phyloP scores from a whole-genome alignment of 2,329 filamentous ascomycete species.

The Paracamarosporium sp. region DNA sequence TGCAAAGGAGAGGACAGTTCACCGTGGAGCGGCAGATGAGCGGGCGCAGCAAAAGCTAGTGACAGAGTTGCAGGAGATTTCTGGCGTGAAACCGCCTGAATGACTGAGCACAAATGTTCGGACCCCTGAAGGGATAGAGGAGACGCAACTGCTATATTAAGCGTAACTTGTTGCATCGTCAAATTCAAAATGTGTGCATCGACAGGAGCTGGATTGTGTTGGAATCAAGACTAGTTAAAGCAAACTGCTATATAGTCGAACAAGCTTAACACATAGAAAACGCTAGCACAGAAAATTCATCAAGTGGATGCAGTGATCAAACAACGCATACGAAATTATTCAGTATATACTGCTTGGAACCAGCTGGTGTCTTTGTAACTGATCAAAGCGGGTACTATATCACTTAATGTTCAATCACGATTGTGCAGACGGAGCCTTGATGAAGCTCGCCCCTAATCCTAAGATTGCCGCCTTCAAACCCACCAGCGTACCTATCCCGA shows the following conservation, averaged over 20 bases:
- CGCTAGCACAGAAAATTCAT: too few relatives aligned
- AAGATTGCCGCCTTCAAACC: slow-evolving; percentile 7
- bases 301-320: background rate
- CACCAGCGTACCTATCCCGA: slow-evolving; percentile 4
- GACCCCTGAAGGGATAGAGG: too few relatives aligned
- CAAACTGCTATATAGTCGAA: too few relatives aligned
- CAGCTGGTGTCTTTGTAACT: background rate
- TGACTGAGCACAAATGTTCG: background rate
- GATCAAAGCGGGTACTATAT: background rate
- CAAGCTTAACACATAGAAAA: too few relatives aligned
- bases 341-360: background rate
- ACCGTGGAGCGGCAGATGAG: background rate
- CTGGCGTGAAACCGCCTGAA: background rate
- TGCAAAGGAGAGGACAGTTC: background rate
- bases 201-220: background rate
- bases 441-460: slow-evolving; percentile 6
- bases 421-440: slow-evolving; percentile 1
- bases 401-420: background rate
- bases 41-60: slow-evolving; percentile 1
- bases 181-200: background rate
- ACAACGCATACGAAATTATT: background rate
- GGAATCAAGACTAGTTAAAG: background rate
- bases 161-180: background rate
- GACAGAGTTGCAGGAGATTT: background rate
- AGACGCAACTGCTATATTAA: too few relatives aligned